Evolutionary conservation across 148 eudicot species (phyloP).

Genomic region (Rhododendron ovatum): DNA sequence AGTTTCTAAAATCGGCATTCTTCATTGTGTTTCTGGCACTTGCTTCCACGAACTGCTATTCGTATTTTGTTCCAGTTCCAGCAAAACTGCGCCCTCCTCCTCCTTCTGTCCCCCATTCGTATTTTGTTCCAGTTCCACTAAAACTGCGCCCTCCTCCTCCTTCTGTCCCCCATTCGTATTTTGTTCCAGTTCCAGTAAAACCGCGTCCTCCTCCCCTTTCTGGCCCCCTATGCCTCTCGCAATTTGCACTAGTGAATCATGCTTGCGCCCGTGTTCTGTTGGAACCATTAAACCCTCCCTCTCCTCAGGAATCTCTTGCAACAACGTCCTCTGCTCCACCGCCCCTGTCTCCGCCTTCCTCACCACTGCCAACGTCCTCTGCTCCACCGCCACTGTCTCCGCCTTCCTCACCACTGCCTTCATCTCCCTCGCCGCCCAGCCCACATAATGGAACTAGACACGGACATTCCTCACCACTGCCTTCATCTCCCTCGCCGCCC

Average conservation of each 20-base stretch:
- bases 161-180: neutral
- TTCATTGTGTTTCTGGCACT: conserved; percentile 25
- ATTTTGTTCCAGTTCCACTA: neutral
- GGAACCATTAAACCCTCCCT: neutral
- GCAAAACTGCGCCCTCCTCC: neutral
- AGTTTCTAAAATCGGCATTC: conserved; percentile 6
- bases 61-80: conserved; percentile 8
- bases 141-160: neutral
- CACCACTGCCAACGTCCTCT: neutral
- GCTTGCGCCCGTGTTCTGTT: conserved; percentile 38
- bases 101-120: neutral
- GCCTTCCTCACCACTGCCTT: neutral
- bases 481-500: conserved; percentile 2
- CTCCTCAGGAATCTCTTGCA: neutral
- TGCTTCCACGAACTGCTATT: conserved; percentile 24
- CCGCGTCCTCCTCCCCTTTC: conserved; percentile 12
- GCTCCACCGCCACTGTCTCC: neutral
- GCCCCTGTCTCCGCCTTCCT: neutral
- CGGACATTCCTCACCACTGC: neutral
- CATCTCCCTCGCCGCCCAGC: neutral
- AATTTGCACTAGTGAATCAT: conserved; percentile 55
- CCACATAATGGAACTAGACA: neutral
- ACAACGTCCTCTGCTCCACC: neutral
- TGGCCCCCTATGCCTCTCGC: conserved; percentile 50
- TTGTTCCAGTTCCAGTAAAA: neutral